Evolutionary conservation across 2,329 filamentous ascomycete species (phyloP), one percentile per base, ranked within the genome.

Genomic region (Aspergillus terreus): DNA sequence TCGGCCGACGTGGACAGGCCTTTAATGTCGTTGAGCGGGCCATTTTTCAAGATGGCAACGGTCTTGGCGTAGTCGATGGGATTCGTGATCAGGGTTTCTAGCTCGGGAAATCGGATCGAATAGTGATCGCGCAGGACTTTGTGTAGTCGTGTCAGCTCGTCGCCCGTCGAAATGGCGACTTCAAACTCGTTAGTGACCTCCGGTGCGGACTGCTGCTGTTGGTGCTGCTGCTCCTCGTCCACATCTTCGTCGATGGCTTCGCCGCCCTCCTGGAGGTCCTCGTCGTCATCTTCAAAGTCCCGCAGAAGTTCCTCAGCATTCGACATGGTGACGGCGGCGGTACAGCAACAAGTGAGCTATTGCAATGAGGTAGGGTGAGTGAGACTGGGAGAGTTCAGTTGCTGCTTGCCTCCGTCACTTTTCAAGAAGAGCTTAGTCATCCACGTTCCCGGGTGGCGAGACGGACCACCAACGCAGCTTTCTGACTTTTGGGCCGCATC

Each of bases 71-170:
- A 99, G 68, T 96, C 90, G 46, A 97, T 80, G 1, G 94, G 91
- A 63, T 92, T 96, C 51, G 89, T 90, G 54, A 99, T 87, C 32
- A 99, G 82, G 15, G 82, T 83, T 71, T 99, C 94, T 38, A 99
- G 82, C 71, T 96, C 92, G 0, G 94, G 92, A 64, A 97, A 99
- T 54, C 92, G 84, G 15, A 88, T 81, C 9, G 92, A 96, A 75
- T 99, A 99, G 72, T 96, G 90, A 65, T 99, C 94, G 64, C 92
- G 84, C 53, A 96, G 90, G 71, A 90, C 95, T 74, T 99, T 99
- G 78, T 99, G 94, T 19, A 97, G 89, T 6, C 94, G 82, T 32
- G 88, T 88, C 43, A 97, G 88, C 71, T 97, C 92, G 66, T 89
- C 90, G 61, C 96, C 92, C 60, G 97, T 96, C 57, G 88, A 87